Base-by-base conservation (phyloP, 208 protist species). In the Trypanosoma cruzi region DNA sequence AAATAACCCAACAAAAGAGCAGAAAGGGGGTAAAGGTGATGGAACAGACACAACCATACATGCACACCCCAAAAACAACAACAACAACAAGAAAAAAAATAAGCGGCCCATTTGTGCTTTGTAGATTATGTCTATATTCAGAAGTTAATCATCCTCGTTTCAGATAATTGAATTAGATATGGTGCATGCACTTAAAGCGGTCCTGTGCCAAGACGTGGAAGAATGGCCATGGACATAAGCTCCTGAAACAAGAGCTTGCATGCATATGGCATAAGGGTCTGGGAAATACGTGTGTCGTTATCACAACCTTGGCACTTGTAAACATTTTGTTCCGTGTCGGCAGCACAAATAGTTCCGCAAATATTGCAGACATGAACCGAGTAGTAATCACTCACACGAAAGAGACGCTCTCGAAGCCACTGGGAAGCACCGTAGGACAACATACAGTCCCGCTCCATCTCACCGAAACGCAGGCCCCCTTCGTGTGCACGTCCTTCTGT, bases 401-500 rank as follows among this genome's bases (percentile, higher is more conserved):
- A 97, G 2, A 98, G 78, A 22, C 96, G 79, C 73, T 99, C 97
- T 22, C 88, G 75, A 22, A 99, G 82, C 71, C 98, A 98, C 26
- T 86, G 59, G 26, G 95, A 85, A 0, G 95, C 85, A 48, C 98
- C 98, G 73, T 99, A 97, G 29, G 92, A 89, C 62, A 99, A 97
- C 87, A 99, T 98, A 78, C 97, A 99, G 67, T 99, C 98, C 49
- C 98, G 82, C 81, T 99, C 98, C 98, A 99, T 99, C 78, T 99
- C 97, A 58, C 98, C 98, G 64, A 99, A 99, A 22, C 98, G 80
- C 13, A 99, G 86, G 64, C 98, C 98, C 73, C 98, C 98, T 64
- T 98, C 96, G 46, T 97, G 73, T 5, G 95, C 80, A 44, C 98
- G 84, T 65, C 98, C 98, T 77, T 99, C 97, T 22, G 98, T 75